Evolutionary conservation across 2,329 filamentous ascomycete genomes (phyloP), one percentile per base, ranked within the genome.

Genomic region (Neofusicoccum ribis): DNA sequence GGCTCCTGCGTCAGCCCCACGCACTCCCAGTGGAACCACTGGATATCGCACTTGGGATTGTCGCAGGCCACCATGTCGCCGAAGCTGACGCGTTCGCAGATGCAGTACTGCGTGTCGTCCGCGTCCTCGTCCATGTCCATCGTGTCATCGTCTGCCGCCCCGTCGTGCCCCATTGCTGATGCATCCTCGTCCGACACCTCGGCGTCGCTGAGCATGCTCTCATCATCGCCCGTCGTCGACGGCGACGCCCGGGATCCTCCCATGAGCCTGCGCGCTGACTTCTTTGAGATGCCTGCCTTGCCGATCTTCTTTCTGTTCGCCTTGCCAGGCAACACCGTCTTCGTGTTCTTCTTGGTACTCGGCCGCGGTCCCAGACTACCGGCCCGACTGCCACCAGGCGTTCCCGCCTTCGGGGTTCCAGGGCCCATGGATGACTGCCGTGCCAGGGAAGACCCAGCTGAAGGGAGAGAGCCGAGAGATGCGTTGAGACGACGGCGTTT

Each of bases 1-100:
- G 82, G 82, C 72, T 83, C 81, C 70, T 80, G 77, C 67, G 81
- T 81, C 67, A 84, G 78, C 34, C 79, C 79, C 58, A 84, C 81
- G 67, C 82, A 84, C 66, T 79, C 88, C 90, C 91, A 95, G 79
- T 95, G 91, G 76, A 95, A 95, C 91, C 91, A 95, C 79, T 95
- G 91, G 73, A 87, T 91, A 52, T 88, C 88, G 77, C 91, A 95
- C 69, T 89, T 85, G 65, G 90, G 88, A 76, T 94, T 94, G 80
- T 95, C 91, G 80, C 91, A 95, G 36, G 91, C 91, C 68, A 95
- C 91, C 91, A 95, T 95, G 73, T 94, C 90, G 67, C 91, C 91
- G 73, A 91, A 93, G 77, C 90, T 92, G 69, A 93, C 89, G 71
- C 90, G 90, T 75, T 93, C 89, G 77, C 91, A 95, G 36, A 89